Base-by-base conservation (phyloP, 345 rosid species). In the Salix dunnii region DNA sequence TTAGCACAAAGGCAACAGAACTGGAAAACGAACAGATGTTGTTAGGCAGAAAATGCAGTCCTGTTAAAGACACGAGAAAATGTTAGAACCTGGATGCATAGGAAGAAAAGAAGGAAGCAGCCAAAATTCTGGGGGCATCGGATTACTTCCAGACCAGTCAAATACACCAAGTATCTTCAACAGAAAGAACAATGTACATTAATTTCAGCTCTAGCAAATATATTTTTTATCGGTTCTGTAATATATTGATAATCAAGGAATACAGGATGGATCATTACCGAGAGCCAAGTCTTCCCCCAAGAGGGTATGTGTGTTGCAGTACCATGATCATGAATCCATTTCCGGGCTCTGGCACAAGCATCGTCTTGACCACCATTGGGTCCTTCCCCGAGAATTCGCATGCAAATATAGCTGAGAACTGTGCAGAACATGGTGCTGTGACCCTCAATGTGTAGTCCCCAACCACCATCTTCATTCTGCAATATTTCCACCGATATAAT, bases 341-440 rank as follows among this genome's bases (percentile, higher is more conserved):
- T 71, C 40, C 83, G 31, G 4, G 83, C 83, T 60, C 83, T 65
- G 4, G 48, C 36, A 43, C 83, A 80, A 28, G 76, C 79, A 55
- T 75, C 46, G 48, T 71, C 60, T 33, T 63, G 71, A 17, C 82
- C 78, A 7, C 75, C 78, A 28, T 46, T 33, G n/a, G 76, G 76
- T 64, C 73, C 83, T 55, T 69, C 69, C 11, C 76, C 83, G 2
- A 75, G 73, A 28, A 75, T 51, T 12, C 83, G 72, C 79, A 75
- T 70, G 17, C 79, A 75, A 40, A 80, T 67, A 62, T 80, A 80
- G 51, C 28, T 80, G 16, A 80, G 71, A 21, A 69, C 71, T 1
- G 82, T 80, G 68, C 79, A 75, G 76, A 80, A 80, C 82, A 80
- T 80, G 28, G 70, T 75, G 76, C 82, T 80, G 27, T 49, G 82